A percentile compares a stretch with the other conserved stretches of the same genome.
Evolutionary conservation across 768 basidiomycete genomes (phyloP).

Genomic region (Candolleomyces eurysporus): DNA sequence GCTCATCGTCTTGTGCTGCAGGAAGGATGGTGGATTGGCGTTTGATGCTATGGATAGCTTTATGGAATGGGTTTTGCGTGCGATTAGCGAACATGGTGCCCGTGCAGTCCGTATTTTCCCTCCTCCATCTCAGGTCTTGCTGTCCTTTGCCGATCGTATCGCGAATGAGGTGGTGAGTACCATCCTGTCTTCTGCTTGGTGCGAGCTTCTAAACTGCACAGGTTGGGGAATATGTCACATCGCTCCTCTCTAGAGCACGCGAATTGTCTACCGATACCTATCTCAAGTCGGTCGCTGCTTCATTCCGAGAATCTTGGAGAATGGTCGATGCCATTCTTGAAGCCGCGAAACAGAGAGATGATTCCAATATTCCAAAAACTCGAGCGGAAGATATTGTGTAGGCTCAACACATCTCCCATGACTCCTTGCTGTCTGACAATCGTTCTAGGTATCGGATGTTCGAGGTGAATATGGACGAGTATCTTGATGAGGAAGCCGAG

Average conservation of each 20-base stretch:
- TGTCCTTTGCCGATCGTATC: constrained; percentile 81
- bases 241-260: constrained; percentile 75
- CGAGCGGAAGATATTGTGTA: constrained; percentile 84
- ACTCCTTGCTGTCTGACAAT: constrained; percentile 10
- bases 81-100: constrained; percentile 73
- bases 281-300: constrained; percentile 84
- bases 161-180: constrained; percentile 72
- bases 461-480: constrained; percentile 95
- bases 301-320: constrained; percentile 84
- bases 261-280: constrained; percentile 70
- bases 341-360: constrained; percentile 43
- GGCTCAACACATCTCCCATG: constrained; percentile 22
- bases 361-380: constrained; percentile 41
- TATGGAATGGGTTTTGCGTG: constrained; percentile 63
- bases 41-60: constrained; percentile 95
- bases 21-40: constrained; percentile 60
- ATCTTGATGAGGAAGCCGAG: constrained; percentile 92
- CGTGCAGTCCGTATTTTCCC: constrained; percentile 88
- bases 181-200: background rate
- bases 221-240: constrained; percentile 85
- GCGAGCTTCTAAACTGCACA: constrained; percentile 22
- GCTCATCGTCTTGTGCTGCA: constrained; percentile 20
- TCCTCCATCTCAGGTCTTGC: constrained; percentile 67
- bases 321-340: constrained; percentile 76
- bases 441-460: constrained; percentile 84